A percentile compares a stretch with the other conserved stretches of the same genome.
Evolutionary conservation across 2,329 filamentous ascomycete genomes (phyloP).

Genomic region (Harringtonia lauricola): DNA sequence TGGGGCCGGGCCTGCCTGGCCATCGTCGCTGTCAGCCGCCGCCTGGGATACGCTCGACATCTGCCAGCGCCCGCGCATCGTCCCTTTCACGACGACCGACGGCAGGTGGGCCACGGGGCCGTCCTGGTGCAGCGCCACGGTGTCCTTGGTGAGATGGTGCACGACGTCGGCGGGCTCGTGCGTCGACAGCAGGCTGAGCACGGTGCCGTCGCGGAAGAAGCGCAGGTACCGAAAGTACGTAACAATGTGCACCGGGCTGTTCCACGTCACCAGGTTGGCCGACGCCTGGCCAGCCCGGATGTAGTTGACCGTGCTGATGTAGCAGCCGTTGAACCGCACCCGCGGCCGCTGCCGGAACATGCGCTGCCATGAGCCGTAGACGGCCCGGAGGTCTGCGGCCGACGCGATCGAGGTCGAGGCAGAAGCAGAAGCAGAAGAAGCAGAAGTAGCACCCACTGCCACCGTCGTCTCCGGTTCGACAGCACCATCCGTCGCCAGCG

Average conservation of each 20-base stretch:
- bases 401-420: neutral
- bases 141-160: constrained; percentile 65
- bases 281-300: constrained; percentile 68
- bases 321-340: constrained; percentile 88
- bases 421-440: too few species aligned
- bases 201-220: constrained; percentile 83
- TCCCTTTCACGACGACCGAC: constrained; percentile 54
- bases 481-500: constrained; percentile 23
- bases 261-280: constrained; percentile 63
- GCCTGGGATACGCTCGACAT: constrained; percentile 23
- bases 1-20: neutral
- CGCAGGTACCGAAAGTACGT: constrained; percentile 97
- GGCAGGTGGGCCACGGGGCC: constrained; percentile 26
- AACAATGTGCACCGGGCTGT: constrained; percentile 80
- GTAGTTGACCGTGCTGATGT: constrained; percentile 96
- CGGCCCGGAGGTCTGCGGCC: constrained; percentile 25
- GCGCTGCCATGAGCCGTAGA: constrained; percentile 41
- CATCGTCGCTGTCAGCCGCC: neutral
- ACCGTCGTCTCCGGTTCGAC: neutral
- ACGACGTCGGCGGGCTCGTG: constrained; percentile 79
- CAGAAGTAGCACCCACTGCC: constrained; percentile 1
- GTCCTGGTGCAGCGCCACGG: constrained; percentile 39
- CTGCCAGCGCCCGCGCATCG: constrained; percentile 46
- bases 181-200: constrained; percentile 70
- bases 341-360: constrained; percentile 79